phyloP scores from a whole-genome alignment of 2,329 filamentous ascomycete species.

The Colletotrichum agaves region DNA sequence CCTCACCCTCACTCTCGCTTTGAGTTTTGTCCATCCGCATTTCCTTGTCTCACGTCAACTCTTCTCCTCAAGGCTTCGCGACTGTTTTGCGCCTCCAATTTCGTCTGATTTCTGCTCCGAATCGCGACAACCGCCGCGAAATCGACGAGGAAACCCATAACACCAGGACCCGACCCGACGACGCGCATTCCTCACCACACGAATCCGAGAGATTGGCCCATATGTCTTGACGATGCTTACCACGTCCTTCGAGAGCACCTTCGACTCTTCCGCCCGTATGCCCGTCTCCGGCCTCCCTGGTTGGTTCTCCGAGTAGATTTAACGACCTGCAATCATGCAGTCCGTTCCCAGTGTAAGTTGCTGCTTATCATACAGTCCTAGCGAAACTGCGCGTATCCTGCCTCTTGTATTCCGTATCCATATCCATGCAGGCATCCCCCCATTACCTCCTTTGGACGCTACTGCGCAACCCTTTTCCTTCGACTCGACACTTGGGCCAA shows the following conservation, averaged over 20 bases:
- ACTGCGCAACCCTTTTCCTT: not conserved
- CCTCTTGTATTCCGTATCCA: not conserved
- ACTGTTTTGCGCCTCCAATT: not conserved
- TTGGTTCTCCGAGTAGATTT: constrained; percentile 48
- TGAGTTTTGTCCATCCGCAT: not conserved
- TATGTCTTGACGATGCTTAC: constrained; percentile 40
- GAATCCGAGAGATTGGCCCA: constrained; percentile 31
- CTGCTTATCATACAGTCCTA: constrained; percentile 1
- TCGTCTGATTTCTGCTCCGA: not conserved
- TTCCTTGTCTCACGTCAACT: not conserved
- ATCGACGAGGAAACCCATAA: constrained; percentile 5
- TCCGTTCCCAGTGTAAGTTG: constrained; percentile 62
- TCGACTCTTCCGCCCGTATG: constrained; percentile 37
- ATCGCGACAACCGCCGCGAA: not conserved
- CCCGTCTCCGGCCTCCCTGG: constrained; percentile 13
- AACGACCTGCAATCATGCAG: constrained; percentile 61
- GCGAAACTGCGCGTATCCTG: not conserved
- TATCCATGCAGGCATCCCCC: constrained; percentile 37
- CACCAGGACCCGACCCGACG: constrained; percentile 15
- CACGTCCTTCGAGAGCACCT: constrained; percentile 33
- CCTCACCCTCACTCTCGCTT: constrained; percentile 8
- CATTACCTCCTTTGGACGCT: constrained; percentile 7
- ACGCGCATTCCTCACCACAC: constrained; percentile 25
- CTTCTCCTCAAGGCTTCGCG: not conserved
- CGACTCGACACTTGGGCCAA: not conserved